These are phyloP conservation scores for Trematosphaeria pertusa DNA, from an alignment of 2,329 filamentous ascomycete genomes.

Conservation along the genomic window DNA sequence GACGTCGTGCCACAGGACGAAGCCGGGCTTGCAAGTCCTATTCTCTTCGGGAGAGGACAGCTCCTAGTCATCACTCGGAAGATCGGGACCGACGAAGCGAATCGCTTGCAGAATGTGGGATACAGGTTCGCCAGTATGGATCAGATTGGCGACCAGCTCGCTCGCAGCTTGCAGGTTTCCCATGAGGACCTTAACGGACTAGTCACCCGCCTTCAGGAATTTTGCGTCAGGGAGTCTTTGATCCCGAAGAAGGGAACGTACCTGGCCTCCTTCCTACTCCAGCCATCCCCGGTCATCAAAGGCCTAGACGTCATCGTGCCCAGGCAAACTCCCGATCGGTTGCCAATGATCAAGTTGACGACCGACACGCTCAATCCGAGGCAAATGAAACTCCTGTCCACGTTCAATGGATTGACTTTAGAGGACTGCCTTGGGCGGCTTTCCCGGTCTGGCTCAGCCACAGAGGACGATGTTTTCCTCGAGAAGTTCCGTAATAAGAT, in stretches of 20 bases:
- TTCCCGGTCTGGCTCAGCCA: conserved; percentile 21
- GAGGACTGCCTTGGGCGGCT: conserved; percentile 42
- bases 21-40: conserved; percentile 39
- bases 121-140: conserved; percentile 72
- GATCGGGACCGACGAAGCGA: conserved; percentile 65
- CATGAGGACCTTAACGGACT: conserved; percentile 66
- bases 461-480: conserved; percentile 33
- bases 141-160: conserved; percentile 71
- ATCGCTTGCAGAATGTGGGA: conserved; percentile 71
- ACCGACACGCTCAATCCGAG: conserved; percentile 32
- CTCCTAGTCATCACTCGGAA: conserved; percentile 79
- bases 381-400: conserved; percentile 29
- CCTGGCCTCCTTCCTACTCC: conserved; percentile 49
- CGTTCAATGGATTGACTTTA: conserved; percentile 35
- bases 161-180: conserved; percentile 76
- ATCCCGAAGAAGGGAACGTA: conserved; percentile 57
- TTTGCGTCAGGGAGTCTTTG: conserved; percentile 38
- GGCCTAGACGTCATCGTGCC: conserved; percentile 56
- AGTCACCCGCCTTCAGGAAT: conserved; percentile 71
- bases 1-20: conserved; percentile 47
- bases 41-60: conserved; percentile 71
- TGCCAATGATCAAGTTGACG: conserved; percentile 54
- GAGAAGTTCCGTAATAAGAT: conserved; percentile 45
- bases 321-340: conserved; percentile 46
- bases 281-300: conserved; percentile 46